Evolutionary conservation across 495 filamentous ascomycete genomes (phyloP).

Genomic region (Penicillium dipodomyicola): DNA sequence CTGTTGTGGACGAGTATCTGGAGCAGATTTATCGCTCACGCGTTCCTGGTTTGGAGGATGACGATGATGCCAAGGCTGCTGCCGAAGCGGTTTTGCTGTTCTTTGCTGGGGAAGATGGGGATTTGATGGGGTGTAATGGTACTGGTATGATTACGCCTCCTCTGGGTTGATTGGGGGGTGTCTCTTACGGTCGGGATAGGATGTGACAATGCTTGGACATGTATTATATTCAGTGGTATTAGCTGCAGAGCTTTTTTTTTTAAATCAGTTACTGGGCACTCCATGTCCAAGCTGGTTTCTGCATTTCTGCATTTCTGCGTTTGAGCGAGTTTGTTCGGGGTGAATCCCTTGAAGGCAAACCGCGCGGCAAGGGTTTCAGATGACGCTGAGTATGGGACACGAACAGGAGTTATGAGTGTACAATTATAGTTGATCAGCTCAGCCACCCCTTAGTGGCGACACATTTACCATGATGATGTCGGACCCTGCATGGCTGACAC

Average conservation of each 20-base stretch:
- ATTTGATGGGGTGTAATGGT: not conserved
- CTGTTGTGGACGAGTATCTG: conserved; percentile 21
- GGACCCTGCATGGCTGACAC: conserved; percentile 14
- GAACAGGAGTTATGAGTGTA: not conserved
- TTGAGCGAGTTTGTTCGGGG: not conserved
- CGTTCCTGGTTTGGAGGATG: conserved; percentile 24
- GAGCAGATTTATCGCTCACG: conserved; percentile 24
- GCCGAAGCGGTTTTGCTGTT: conserved; percentile 40
- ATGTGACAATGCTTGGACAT: not conserved
- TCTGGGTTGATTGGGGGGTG: not conserved
- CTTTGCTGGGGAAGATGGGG: conserved; percentile 26
- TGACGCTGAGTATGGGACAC: not conserved
- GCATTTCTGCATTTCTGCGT: not conserved
- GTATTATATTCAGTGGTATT: not conserved
- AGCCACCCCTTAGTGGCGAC: conserved; percentile 28
- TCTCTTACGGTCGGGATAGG: not conserved
- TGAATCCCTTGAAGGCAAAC: not conserved
- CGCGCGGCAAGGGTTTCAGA: not conserved
- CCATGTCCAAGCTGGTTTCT: not conserved
- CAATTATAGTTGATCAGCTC: not conserved
- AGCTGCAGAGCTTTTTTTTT: not conserved
- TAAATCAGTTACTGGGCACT: not conserved
- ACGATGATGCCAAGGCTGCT: conserved; percentile 39
- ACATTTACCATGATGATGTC: conserved; percentile 12
- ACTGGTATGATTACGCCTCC: conserved; percentile 31